A percentile compares a stretch with the other conserved stretches of the same genome.
These are phyloP conservation scores for Fusarium sarcochroum DNA, from an alignment of 2,329 filamentous ascomycete genomes.

Conservation along the genomic window DNA sequence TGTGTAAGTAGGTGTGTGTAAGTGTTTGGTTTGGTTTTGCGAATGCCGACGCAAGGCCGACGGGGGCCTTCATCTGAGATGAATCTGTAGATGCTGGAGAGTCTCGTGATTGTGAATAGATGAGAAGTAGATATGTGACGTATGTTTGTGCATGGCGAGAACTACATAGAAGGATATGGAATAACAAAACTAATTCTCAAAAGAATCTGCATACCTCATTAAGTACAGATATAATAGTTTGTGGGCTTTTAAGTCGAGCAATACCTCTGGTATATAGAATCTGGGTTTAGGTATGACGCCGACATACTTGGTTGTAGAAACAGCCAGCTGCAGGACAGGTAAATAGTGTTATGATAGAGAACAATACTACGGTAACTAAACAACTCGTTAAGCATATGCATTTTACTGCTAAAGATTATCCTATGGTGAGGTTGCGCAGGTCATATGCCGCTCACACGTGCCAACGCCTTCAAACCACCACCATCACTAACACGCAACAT, in stretches of 20 bases:
- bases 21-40: conserved; percentile 18
- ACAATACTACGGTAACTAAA: not conserved
- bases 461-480: conserved; percentile 12
- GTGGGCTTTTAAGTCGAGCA: not conserved
- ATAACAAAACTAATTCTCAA: not conserved
- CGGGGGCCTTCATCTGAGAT: conserved; percentile 30
- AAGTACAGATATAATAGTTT: not conserved
- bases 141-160: not conserved
- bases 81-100: conserved; percentile 19
- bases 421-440: conserved; percentile 7
- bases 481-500: conserved; percentile 21
- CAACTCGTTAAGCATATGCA: not conserved
- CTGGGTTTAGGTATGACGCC: not conserved
- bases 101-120: conserved; percentile 11
- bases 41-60: conserved; percentile 48
- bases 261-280: not conserved
- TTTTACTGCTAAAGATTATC: not conserved
- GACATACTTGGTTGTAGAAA: not conserved
- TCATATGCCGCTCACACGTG: conserved; percentile 15
- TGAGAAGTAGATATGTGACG: conserved; percentile 4
- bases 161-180: not conserved
- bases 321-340: accelerated
- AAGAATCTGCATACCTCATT: not conserved
- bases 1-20: not conserved
- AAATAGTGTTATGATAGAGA: not conserved